These are phyloP conservation scores for Cladobotryum protrusum DNA, from an alignment of 2,329 filamentous ascomycete genomes.

Conservation along the genomic window DNA sequence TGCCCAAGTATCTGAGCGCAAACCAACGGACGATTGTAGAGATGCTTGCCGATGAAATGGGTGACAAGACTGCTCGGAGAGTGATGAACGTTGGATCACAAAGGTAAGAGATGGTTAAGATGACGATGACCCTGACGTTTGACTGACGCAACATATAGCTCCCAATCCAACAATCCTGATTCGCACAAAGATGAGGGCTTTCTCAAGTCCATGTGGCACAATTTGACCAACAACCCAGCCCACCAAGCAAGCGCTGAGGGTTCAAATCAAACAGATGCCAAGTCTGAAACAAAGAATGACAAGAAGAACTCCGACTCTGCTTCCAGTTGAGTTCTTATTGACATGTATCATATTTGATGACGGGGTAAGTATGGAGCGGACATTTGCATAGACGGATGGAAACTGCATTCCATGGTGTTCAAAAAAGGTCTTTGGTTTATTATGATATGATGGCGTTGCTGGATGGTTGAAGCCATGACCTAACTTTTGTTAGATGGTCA, in stretches of 20 bases:
- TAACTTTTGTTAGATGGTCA: slow-evolving; percentile 21
- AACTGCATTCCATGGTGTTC: slow-evolving; percentile 33
- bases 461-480: slow-evolving; percentile 16
- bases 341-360: slow-evolving; percentile 2
- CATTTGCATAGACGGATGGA: slow-evolving; percentile 15
- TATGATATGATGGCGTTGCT: slow-evolving; percentile 24
- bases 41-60: slow-evolving; percentile 95
- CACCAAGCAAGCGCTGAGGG: slow-evolving; percentile 37
- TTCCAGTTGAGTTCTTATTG: slow-evolving; percentile 18
- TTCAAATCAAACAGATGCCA: slow-evolving; percentile 12
- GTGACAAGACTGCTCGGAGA: slow-evolving; percentile 82
- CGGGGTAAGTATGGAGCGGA: slow-evolving; percentile 10
- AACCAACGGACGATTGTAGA: slow-evolving; percentile 92
- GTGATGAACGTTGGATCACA: slow-evolving; percentile 69
- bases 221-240: slow-evolving; percentile 68
- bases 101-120: slow-evolving; percentile 21
- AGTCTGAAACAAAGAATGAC: slow-evolving; percentile 14
- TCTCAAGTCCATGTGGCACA: slow-evolving; percentile 89
- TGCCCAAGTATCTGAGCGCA: slow-evolving; percentile 88
- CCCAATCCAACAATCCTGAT: slow-evolving; percentile 27
- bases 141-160: slow-evolving; percentile 2
- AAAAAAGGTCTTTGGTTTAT: slow-evolving; percentile 26
- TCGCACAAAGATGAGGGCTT: slow-evolving; percentile 80
- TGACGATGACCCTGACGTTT: not conserved
- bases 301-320: slow-evolving; percentile 30